A percentile compares a stretch with the other conserved stretches of the same genome.
Conservation (phyloP, 2,329 filamentous ascomycete species). For the Hymenoscyphus repandus region DNA sequence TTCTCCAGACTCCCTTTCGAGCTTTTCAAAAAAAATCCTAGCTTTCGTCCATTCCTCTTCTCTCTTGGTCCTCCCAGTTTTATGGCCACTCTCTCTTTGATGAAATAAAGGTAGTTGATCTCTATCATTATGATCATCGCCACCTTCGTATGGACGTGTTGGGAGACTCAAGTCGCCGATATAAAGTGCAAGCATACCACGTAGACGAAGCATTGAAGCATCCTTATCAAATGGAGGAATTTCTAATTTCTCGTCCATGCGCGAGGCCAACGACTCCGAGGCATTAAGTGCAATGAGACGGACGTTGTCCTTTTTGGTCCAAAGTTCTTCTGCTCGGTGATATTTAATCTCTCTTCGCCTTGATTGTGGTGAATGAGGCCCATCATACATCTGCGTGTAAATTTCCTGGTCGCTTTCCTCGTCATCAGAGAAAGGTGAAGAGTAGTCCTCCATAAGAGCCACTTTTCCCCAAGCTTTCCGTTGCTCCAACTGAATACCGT, state of each 20-base stretch:
- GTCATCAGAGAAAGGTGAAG: slow-evolving; percentile 2
- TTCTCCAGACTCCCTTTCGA: slow-evolving; percentile 24
- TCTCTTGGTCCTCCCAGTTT: slow-evolving; percentile 18
- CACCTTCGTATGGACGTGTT: slow-evolving; percentile 8
- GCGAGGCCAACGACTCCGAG: slow-evolving; percentile 57
- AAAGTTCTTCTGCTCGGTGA: slow-evolving; percentile 17
- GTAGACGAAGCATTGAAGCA: slow-evolving; percentile 59
- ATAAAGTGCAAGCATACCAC: slow-evolving; percentile 72
- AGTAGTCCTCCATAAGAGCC: slow-evolving; percentile 20
- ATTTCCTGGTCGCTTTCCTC: slow-evolving; percentile 28
- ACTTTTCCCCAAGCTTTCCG: slow-evolving; percentile 36
- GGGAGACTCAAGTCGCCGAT: slow-evolving; percentile 61
- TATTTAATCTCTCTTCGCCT: slow-evolving; percentile 10
- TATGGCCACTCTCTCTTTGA: slow-evolving; percentile 20
- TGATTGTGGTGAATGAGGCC: too few species aligned
- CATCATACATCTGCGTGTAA: too few species aligned
- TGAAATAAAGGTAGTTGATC: slow-evolving; percentile 19
- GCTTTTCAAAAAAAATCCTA: slow-evolving; percentile 35
- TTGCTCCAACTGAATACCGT: slow-evolving; percentile 61
- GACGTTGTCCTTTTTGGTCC: slow-evolving; percentile 27
- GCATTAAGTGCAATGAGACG: slow-evolving; percentile 30
- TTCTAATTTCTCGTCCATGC: slow-evolving; percentile 67
- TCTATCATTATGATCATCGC: slow-evolving; percentile 17
- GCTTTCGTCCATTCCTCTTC: slow-evolving; percentile 34
- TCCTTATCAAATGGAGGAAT: slow-evolving; percentile 67